Evolutionary conservation across 371 early-diverging fungal genomes (phyloP).

Genomic region (Mucor lusitanicus): DNA sequence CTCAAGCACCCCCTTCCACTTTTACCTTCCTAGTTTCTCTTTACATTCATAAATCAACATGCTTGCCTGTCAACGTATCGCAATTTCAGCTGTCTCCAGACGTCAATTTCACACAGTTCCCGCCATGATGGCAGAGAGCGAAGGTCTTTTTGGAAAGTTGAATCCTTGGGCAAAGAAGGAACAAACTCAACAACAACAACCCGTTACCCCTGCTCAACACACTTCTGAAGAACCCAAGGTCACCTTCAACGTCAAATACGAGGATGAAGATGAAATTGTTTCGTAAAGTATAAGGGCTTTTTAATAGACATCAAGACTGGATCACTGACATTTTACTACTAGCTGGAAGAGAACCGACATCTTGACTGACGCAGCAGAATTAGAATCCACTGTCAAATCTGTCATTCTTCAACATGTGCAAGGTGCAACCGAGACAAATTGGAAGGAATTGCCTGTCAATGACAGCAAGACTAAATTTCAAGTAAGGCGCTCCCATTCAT

Average conservation of each 20-base stretch:
- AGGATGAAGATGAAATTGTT: constrained; percentile 27
- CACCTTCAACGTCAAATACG: constrained; percentile 38
- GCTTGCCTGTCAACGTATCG: constrained; percentile 24
- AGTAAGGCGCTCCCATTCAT: no score
- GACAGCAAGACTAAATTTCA: constrained; percentile 38
- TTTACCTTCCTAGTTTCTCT: constrained; percentile 3
- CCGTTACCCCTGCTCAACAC: constrained; percentile 26
- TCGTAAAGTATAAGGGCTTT: constrained; percentile 18
- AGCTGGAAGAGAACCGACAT: constrained; percentile 37
- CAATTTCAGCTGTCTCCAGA: neutral
- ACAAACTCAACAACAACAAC: constrained; percentile 8
- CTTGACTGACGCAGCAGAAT: constrained; percentile 27
- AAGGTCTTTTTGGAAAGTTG: constrained; percentile 38
- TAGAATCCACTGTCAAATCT: constrained; percentile 30
- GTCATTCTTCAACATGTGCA: constrained; percentile 34
- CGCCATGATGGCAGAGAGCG: constrained; percentile 18
- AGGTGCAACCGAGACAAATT: constrained; percentile 29
- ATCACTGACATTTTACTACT: constrained; percentile 4
- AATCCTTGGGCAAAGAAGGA: constrained; percentile 52
- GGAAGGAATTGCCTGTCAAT: constrained; percentile 24
- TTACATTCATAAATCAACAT: neutral
- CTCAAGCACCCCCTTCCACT: constrained; percentile 7
- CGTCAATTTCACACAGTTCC: constrained; percentile 20
- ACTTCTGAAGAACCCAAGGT: constrained; percentile 13
- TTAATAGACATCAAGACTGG: neutral